A percentile compares a stretch with the other conserved stretches of the same genome.
Conservation (phyloP, 225 moss, liverwort and hornwort genomes). For the Pseudoscleropodium purum region DNA sequence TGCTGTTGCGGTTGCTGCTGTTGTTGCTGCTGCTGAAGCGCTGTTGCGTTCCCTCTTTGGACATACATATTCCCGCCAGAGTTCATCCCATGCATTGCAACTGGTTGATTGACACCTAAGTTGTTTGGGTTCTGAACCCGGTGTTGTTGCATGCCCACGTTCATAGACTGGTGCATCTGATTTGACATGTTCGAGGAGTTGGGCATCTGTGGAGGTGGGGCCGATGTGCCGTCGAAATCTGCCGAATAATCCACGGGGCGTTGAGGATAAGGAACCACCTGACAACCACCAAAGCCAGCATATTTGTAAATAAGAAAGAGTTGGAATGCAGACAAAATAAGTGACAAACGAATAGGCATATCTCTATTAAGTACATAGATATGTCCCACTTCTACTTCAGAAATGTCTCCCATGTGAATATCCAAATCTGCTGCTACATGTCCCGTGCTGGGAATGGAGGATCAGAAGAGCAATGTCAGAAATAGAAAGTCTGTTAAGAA, state of each 20-base stretch:
- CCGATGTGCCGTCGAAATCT: conserved; percentile 86
- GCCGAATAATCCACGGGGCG: conserved; percentile 91
- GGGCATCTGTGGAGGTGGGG: conserved; percentile 65
- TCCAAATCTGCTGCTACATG: not conserved
- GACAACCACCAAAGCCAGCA: not conserved
- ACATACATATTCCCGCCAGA: conserved; percentile 32
- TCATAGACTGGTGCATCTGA: conserved; percentile 53
- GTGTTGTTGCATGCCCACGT: conserved; percentile 41
- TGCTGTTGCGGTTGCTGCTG: conserved; percentile 22
- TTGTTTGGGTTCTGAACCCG: conserved; percentile 34
- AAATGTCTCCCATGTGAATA: not conserved
- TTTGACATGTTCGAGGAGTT: conserved; percentile 55
- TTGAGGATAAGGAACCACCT: conserved; percentile 72
- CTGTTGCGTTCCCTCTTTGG: conserved; percentile 33
- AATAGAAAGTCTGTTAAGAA: not conserved
- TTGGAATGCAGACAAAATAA: not conserved
- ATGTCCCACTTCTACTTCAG: not conserved
- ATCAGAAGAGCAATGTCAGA: not conserved
- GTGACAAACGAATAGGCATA: not conserved
- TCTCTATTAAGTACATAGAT: not conserved
- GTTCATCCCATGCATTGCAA: conserved; percentile 42
- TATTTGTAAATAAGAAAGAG: not conserved
- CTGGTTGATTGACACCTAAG: conserved; percentile 42
- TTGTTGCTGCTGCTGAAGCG: conserved; percentile 33
- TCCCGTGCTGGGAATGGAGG: not conserved